These are phyloP conservation scores for Pichia nanzhaoensis DNA, from an alignment of 805 yeast species.

Conservation along the genomic window DNA sequence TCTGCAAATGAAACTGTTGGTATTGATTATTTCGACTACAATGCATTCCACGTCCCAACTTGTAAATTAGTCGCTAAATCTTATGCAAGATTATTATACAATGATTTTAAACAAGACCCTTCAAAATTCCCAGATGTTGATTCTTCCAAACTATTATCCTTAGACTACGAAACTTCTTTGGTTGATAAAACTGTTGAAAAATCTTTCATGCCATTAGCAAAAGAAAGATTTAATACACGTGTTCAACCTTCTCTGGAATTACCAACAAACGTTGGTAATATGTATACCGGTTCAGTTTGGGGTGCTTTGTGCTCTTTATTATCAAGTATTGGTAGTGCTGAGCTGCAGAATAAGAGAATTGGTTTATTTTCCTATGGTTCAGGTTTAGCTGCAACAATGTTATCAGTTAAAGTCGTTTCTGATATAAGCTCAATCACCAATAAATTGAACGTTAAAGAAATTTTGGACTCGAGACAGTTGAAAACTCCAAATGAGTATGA, in stretches of 20 bases:
- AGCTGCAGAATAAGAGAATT: conserved; percentile 75
- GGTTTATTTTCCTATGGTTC: conserved; percentile 97
- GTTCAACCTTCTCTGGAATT: conserved; percentile 76
- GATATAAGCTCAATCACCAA: conserved; percentile 65
- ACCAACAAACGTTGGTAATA: conserved; percentile 96
- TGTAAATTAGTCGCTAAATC: conserved; percentile 93
- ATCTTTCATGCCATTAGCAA: conserved; percentile 70
- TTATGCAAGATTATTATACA: conserved; percentile 84
- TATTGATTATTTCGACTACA: conserved; percentile 76
- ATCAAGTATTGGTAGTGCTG: conserved; percentile 64
- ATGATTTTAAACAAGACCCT: conserved; percentile 76
- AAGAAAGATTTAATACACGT: conserved; percentile 58
- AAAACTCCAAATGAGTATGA: conserved; percentile 78
- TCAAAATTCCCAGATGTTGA: conserved; percentile 52
- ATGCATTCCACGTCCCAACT: conserved; percentile 96
- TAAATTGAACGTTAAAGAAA: conserved; percentile 59
- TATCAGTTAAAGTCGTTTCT: conserved; percentile 71
- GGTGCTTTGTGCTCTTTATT: conserved; percentile 79
- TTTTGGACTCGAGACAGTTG: conserved; percentile 56
- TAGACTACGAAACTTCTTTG: conserved; percentile 71
- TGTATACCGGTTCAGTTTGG: conserved; percentile 93
- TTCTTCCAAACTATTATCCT: conserved; percentile 36
- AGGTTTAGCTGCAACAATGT: conserved; percentile 90
- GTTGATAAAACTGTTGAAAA: conserved; percentile 80
- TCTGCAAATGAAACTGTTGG: conserved; percentile 51